Evolutionary conservation across 805 yeast genomes (phyloP), one percentile per base, ranked within the genome.

Genomic region (Barnettozyma vustinii): DNA sequence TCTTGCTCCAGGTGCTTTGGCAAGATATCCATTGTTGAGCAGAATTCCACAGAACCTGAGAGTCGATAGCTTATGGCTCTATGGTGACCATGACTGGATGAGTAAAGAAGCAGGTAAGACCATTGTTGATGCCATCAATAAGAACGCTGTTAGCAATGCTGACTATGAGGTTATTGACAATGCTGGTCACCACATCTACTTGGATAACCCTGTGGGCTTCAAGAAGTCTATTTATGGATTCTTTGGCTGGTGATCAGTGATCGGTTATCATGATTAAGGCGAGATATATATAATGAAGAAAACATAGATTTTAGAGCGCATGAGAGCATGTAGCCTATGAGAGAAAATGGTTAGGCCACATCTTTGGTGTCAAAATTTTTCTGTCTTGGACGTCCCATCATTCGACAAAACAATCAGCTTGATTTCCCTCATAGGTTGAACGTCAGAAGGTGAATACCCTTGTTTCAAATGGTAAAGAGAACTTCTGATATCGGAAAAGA

Each of bases 81-180:
- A 83, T 56, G 89, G 89, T 9, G 87, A 81, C 51, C 67, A 64
- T 36, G 89, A 83, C 61, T 83, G 89, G 89, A 83, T 83, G 88
- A 77, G 78, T 52, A 76, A 72, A 46, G 73, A 70, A 42, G 85
- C 83, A 12, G 89, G 89, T 2, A 60, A 68, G 37, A 67, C 73
- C 36, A 68, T 71, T 46, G 72, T 69, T 15, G 60, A 67, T 12
- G 64, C 63, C 42, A 63, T 72, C 43, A 60, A 65, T 21, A 37
- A 42, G 18, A 37, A 45, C 1, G 60, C 54, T 0, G 15, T 35
- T 1, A 51, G 20, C 1, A 43, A 45, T 9, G 59, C 67, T 4
- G 52, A 54, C 9, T 61, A 73, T 26, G 52, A 62, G 26, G 68
- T 69, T 46, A 63, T 84, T 10, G 68, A 63, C 10, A 66, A 75